Conservation (phyloP, 208 protist genomes). For the Acanthamoeba culbertsoni region DNA sequence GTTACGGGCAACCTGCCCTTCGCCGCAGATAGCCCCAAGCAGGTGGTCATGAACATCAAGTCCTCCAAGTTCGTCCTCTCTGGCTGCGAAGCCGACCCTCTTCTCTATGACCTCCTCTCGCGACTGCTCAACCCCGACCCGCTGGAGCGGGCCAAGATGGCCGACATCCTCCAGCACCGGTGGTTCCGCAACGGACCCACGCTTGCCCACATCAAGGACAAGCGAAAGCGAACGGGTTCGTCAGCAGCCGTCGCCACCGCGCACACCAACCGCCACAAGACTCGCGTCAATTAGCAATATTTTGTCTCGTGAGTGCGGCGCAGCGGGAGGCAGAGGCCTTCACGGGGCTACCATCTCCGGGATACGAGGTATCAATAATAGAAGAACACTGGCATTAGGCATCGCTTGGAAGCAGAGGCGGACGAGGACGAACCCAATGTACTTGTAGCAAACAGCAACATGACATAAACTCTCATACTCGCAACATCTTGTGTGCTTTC, state of each 20-base stretch:
- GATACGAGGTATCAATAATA: no score
- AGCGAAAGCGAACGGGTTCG: not conserved
- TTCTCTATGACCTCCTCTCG: slow-evolving; percentile 9
- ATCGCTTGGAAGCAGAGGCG: no score
- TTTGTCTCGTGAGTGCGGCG: not conserved
- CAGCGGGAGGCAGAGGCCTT: not conserved
- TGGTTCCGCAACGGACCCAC: slow-evolving; percentile 48
- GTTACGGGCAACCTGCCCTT: slow-evolving; percentile 7
- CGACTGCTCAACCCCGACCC: slow-evolving; percentile 5
- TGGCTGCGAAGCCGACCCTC: not conserved
- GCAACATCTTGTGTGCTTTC: no score
- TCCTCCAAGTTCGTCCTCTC: not conserved
- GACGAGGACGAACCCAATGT: no score
- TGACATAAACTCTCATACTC: no score
- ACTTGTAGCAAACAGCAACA: no score
- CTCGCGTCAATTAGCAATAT: not conserved
- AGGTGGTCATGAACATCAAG: not conserved
- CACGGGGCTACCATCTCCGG: no score
- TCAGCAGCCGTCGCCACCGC: not conserved
- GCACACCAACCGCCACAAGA: not conserved
- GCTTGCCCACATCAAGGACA: not conserved
- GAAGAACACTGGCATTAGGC: no score
- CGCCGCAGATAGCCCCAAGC: not conserved
- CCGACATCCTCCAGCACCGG: slow-evolving; percentile 42
- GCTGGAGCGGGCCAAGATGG: not conserved